These are phyloP conservation scores for Aspergillus melleus DNA, from an alignment of 2,329 filamentous ascomycete species.

Conservation along the genomic window DNA sequence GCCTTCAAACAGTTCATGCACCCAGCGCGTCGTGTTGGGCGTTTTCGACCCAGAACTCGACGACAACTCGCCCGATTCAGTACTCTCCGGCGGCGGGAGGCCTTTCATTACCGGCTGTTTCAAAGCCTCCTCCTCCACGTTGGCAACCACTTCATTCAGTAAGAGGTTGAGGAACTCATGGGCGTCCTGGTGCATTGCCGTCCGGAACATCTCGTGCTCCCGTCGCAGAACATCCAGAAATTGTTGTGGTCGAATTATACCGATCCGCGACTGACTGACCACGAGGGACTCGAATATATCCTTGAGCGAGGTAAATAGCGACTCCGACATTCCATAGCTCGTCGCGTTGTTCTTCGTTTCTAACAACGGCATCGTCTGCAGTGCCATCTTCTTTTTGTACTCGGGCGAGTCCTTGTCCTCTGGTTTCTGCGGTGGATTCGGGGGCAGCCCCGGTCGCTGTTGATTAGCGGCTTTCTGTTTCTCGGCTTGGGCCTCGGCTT, in stretches of 20 bases:
- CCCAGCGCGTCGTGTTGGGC: conserved; percentile 77
- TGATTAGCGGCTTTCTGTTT: conserved; percentile 45
- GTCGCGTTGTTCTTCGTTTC: conserved; percentile 79
- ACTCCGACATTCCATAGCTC: conserved; percentile 90
- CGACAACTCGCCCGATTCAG: conserved; percentile 50
- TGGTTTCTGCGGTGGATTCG: conserved; percentile 63
- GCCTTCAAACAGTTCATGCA: conserved; percentile 96
- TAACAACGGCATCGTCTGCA: conserved; percentile 82
- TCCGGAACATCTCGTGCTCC: conserved; percentile 96
- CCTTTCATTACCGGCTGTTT: conserved; percentile 36
- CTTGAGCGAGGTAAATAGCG: conserved; percentile 89
- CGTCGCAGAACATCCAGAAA: conserved; percentile 92
- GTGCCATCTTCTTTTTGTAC: conserved; percentile 95
- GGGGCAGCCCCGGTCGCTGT: conserved; percentile 50
- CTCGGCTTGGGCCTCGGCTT: conserved; percentile 50
- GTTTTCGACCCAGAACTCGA: conserved; percentile 54
- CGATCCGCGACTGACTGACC: conserved; percentile 75
- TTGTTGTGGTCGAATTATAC: conserved; percentile 86
- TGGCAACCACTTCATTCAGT: conserved; percentile 92
- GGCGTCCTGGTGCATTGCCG: conserved; percentile 96
- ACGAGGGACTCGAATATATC: conserved; percentile 94
- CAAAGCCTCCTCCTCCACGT: conserved; percentile 80
- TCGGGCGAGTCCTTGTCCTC: conserved; percentile 96
- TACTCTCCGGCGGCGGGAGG: conserved; percentile 55
- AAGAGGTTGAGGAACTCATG: conserved; percentile 95